These are phyloP conservation scores for Sporothrix mexicana DNA, from an alignment of 2,329 filamentous ascomycete genomes.

Conservation along the genomic window DNA sequence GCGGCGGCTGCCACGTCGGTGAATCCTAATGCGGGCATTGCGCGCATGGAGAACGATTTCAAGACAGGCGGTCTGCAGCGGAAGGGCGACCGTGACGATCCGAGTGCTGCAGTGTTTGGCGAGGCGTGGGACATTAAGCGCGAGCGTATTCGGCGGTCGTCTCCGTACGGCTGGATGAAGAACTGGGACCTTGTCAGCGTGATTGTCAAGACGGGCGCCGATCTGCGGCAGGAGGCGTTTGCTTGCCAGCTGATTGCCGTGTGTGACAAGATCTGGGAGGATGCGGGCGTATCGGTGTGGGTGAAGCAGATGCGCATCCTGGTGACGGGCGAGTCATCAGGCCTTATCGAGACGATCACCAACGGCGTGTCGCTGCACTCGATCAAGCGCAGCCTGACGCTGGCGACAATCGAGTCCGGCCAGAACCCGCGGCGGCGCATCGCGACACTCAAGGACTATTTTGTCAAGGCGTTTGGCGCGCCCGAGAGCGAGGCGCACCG, in stretches of 20 bases:
- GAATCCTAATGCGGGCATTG: constrained; percentile 75
- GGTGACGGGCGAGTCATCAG: constrained; percentile 83
- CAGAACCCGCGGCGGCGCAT: constrained; percentile 76
- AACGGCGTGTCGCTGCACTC: constrained; percentile 88
- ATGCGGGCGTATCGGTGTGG: constrained; percentile 79
- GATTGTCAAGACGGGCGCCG: constrained; percentile 85
- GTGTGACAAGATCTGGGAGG: constrained; percentile 81
- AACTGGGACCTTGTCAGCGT: constrained; percentile 89
- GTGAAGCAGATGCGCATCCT: constrained; percentile 87
- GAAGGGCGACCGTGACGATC: constrained; percentile 82
- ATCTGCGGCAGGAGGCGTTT: constrained; percentile 83
- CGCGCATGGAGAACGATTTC: constrained; percentile 87
- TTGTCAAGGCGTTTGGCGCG: constrained; percentile 79
- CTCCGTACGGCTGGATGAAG: constrained; percentile 86
- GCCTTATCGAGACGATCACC: constrained; percentile 85
- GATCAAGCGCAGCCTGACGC: constrained; percentile 78
- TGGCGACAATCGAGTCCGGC: constrained; percentile 74
- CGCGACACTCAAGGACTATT: constrained; percentile 81
- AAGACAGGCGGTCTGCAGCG: constrained; percentile 83
- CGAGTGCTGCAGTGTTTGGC: constrained; percentile 83
- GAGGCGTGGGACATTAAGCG: constrained; percentile 86
- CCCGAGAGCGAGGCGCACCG: constrained; percentile 70
- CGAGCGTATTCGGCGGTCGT: constrained; percentile 81
- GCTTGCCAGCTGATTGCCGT: constrained; percentile 83
- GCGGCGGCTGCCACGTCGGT: constrained; percentile 53